phyloP scores from a whole-genome alignment of 176 grass and related monocot genomes.

The Oryza glumipatula region DNA sequence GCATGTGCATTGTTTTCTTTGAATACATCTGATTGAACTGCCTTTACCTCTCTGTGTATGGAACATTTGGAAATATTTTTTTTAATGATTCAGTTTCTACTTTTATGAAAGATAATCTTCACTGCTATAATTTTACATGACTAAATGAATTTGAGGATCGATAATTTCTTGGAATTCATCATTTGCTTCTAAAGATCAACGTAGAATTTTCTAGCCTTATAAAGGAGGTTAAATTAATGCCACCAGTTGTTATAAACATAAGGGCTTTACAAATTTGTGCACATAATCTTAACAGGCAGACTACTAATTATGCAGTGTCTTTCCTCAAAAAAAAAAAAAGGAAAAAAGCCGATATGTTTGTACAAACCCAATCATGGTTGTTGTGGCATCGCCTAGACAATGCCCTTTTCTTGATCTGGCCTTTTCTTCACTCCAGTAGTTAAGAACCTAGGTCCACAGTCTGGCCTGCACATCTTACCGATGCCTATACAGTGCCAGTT shows the following conservation, averaged over 20 bases:
- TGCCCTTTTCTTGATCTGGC: neutral
- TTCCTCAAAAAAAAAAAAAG: neutral
- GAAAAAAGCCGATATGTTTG: neutral
- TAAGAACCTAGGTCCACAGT: neutral
- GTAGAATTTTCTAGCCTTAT: neutral
- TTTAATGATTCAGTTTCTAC: neutral
- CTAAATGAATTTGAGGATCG: neutral
- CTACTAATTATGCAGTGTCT: too few species aligned
- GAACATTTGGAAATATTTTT: neutral
- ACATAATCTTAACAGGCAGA: neutral
- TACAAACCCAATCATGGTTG: neutral
- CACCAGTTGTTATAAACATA: neutral
- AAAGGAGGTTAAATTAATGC: neutral
- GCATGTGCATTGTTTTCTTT: neutral
- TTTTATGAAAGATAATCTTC: slow-evolving; percentile 16
- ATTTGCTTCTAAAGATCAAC: neutral
- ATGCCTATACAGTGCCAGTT: neutral
- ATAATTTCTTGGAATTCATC: neutral
- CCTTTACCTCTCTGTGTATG: neutral
- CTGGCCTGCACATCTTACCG: neutral
- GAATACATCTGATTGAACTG: neutral
- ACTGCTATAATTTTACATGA: neutral
- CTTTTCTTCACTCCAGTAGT: neutral
- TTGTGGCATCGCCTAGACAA: neutral
- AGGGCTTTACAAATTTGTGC: neutral